These are phyloP conservation scores for Microcyclosporella mali DNA, from an alignment of 2,329 filamentous ascomycete species.

Conservation along the genomic window DNA sequence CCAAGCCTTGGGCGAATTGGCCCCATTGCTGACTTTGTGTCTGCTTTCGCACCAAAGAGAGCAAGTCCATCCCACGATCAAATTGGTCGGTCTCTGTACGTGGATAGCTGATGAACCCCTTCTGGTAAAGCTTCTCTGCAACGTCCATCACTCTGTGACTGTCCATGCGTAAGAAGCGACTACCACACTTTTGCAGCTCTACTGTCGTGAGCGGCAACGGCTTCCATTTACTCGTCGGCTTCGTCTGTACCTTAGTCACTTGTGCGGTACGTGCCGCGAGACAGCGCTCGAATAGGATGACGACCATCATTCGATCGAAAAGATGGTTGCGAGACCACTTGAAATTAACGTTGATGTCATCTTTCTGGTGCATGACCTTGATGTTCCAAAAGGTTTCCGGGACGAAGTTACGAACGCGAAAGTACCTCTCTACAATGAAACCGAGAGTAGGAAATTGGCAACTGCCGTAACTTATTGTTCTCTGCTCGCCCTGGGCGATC, in stretches of 20 bases:
- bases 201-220: slow-evolving; percentile 91
- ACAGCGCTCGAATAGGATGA: slow-evolving; percentile 80
- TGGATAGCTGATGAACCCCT: slow-evolving; percentile 95
- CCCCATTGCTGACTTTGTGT: slow-evolving; percentile 71
- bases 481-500: slow-evolving; percentile 73
- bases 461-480: slow-evolving; percentile 46
- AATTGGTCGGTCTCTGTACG: slow-evolving; percentile 97
- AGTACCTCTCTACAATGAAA: slow-evolving; percentile 94
- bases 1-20: slow-evolving; percentile 65
- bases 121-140: slow-evolving; percentile 84
- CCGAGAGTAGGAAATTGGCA: slow-evolving; percentile 96
- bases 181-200: slow-evolving; percentile 93
- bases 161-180: slow-evolving; percentile 79
- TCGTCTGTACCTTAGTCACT: slow-evolving; percentile 80
- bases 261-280: slow-evolving; percentile 68
- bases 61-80: slow-evolving; percentile 80
- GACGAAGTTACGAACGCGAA: slow-evolving; percentile 87
- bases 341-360: slow-evolving; percentile 75
- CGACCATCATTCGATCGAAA: slow-evolving; percentile 77
- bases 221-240: slow-evolving; percentile 89
- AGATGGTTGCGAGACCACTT: slow-evolving; percentile 74
- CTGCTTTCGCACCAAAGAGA: slow-evolving; percentile 75
- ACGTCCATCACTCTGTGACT: slow-evolving; percentile 83
- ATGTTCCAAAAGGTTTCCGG: slow-evolving; percentile 92
- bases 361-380: slow-evolving; percentile 70